These are phyloP conservation scores for Ciborinia camelliae DNA, from an alignment of 2,329 filamentous ascomycete species.

Conservation along the genomic window DNA sequence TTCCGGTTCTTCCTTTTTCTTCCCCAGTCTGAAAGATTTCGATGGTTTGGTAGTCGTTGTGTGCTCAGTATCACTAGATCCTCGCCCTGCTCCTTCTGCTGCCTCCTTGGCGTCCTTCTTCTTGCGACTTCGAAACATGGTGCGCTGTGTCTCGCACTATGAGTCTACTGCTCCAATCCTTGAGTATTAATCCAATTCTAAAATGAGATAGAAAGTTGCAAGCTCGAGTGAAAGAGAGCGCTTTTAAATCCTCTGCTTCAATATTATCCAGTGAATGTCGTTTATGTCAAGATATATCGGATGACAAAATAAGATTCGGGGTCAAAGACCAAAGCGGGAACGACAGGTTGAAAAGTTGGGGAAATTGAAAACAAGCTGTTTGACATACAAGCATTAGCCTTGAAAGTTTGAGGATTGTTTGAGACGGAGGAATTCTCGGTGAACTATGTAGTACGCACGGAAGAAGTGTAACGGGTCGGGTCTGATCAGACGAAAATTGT, in stretches of 20 bases:
- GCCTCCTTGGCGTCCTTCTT: slow-evolving; percentile 69
- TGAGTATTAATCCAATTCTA: not conserved
- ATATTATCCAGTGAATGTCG: not conserved
- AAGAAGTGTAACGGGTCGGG: slow-evolving; percentile 4
- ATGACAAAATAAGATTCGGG: not conserved
- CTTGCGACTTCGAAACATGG: slow-evolving; percentile 74
- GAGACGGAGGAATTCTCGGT: slow-evolving; percentile 7
- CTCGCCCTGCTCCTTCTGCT: slow-evolving; percentile 41
- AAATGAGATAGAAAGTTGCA: not conserved
- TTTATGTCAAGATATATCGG: not conserved
- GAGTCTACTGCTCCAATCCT: not conserved
- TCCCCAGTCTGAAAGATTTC: slow-evolving; percentile 55
- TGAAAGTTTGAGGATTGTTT: slow-evolving; percentile 8
- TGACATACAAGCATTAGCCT: slow-evolving; percentile 17
- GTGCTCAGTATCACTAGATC: slow-evolving; percentile 53
- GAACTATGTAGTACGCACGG: slow-evolving; percentile 19
- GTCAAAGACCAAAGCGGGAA: not conserved
- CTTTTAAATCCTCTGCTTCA: not conserved
- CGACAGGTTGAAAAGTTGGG: slow-evolving; percentile 9
- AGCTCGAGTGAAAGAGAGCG: not conserved
- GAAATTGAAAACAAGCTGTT: slow-evolving; percentile 7
- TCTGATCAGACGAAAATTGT: slow-evolving; percentile 12
- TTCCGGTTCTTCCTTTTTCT: slow-evolving; percentile 49
- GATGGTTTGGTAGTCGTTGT: slow-evolving; percentile 42
- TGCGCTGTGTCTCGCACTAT: slow-evolving; percentile 23